These are phyloP conservation scores for Botryotinia globosa DNA, from an alignment of 2,329 filamentous ascomycete genomes.

Conservation along the genomic window DNA sequence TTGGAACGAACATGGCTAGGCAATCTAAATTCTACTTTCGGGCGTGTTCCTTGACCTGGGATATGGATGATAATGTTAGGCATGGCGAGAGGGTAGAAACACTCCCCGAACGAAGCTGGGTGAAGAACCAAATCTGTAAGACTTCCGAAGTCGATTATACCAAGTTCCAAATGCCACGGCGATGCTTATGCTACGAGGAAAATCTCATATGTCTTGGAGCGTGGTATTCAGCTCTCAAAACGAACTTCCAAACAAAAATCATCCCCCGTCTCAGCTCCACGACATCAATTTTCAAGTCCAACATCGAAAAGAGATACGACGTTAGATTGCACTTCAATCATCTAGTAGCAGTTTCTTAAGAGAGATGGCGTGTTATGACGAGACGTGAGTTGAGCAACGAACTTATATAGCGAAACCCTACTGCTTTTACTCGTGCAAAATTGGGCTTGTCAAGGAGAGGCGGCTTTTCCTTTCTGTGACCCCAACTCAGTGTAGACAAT, in stretches of 20 bases:
- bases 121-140: no score
- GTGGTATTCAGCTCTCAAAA: neutral
- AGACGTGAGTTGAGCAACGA: neutral
- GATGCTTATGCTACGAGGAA: neutral
- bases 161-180: neutral
- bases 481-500: no score
- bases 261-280: no score
- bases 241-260: no score
- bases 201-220: no score
- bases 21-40: neutral
- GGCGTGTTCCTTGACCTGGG: neutral
- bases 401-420: neutral
- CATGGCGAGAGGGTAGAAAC: neutral
- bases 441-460: neutral
- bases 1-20: neutral
- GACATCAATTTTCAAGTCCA: neutral
- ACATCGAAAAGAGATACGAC: neutral
- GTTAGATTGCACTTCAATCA: neutral
- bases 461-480: neutral
- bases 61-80: neutral
- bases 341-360: neutral
- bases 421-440: neutral
- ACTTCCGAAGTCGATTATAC: neutral
- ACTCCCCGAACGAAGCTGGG: neutral
- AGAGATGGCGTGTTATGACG: neutral